Percentiles rank a stretch among this genome's conserved stretches.
These are phyloP conservation scores for Cyclotella sp. DNA, from an alignment of 108 stramenopile genomes.

Conservation along the genomic window DNA sequence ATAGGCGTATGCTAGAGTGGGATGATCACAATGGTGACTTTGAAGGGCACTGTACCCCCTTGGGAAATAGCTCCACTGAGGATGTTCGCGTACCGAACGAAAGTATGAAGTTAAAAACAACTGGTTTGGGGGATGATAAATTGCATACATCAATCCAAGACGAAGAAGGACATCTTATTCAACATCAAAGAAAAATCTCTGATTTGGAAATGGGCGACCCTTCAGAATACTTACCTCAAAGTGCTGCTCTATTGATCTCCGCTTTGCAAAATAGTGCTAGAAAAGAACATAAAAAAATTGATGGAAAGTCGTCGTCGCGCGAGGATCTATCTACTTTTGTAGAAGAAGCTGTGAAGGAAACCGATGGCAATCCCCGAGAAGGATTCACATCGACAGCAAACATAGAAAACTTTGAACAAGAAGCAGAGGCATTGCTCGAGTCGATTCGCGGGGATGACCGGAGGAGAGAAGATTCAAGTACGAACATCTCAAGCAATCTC, in stretches of 20 bases:
- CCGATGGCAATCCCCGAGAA: background rate
- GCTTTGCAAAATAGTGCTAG: conserved; percentile 25
- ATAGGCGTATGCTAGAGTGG: background rate
- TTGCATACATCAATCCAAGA: background rate
- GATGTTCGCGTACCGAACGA: background rate
- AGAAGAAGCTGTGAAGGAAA: conserved; percentile 6
- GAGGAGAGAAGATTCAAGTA: background rate
- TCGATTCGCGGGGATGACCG: conserved; percentile 32
- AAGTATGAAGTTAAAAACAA: conserved; percentile 22
- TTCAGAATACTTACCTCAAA: conserved; percentile 40
- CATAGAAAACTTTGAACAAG: conserved; percentile 26
- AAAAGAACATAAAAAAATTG: background rate
- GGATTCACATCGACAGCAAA: background rate
- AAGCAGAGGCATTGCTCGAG: conserved; percentile 35
- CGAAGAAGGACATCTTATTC: background rate
- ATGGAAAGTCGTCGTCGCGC: background rate
- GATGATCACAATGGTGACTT: conserved; percentile 6
- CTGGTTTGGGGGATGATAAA: conserved; percentile 16
- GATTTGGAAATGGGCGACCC: conserved; percentile 32
- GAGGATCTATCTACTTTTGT: conserved; percentile 16
- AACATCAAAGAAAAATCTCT: background rate
- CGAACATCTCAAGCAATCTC: background rate
- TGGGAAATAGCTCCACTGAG: conserved; percentile 9
- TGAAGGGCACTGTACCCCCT: conserved; percentile 12
- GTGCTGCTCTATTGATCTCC: conserved; percentile 38